Evolutionary conservation across 1,284 basidiomycete species (phyloP).

Genomic region (Lentinula novae-zelandiae): DNA sequence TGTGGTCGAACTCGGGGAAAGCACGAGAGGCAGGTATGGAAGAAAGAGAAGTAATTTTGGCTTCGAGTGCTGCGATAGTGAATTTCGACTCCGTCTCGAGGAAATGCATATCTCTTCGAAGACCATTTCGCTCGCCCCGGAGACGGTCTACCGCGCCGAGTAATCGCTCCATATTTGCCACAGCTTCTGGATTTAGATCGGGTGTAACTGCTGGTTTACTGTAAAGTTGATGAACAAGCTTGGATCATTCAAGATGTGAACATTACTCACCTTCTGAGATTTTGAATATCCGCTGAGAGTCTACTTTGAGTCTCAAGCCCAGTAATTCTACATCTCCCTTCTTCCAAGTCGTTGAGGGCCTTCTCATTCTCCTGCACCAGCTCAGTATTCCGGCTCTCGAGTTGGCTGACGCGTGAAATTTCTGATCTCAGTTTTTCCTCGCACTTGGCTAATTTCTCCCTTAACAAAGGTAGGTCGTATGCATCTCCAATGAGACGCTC

Average conservation of each 20-base stretch:
- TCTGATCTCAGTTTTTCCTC: constrained; percentile 42
- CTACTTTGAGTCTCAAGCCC: constrained; percentile 25
- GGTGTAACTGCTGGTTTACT: not conserved
- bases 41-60: constrained; percentile 33
- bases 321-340: constrained; percentile 27
- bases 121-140: constrained; percentile 64
- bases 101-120: constrained; percentile 68
- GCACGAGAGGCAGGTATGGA: not conserved
- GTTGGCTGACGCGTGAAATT: constrained; percentile 32
- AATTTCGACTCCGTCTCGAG: constrained; percentile 69
- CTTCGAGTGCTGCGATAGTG: constrained; percentile 56
- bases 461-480: constrained; percentile 31
- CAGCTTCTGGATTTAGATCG: constrained; percentile 28
- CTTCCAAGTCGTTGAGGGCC: constrained; percentile 39
- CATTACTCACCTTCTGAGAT: constrained; percentile 23
- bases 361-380: constrained; percentile 44
- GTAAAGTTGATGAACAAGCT: not conserved
- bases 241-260: not conserved
- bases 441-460: constrained; percentile 34
- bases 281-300: constrained; percentile 25
- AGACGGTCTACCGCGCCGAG: constrained; percentile 62
- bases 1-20: not conserved
- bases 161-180: constrained; percentile 49
- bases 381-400: constrained; percentile 31
- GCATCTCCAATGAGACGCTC: constrained; percentile 40